Percentiles rank a stretch among this genome's conserved stretches.
Evolutionary conservation across 2,329 filamentous ascomycete genomes (phyloP).

Genomic region (Cercospora citrullina): DNA sequence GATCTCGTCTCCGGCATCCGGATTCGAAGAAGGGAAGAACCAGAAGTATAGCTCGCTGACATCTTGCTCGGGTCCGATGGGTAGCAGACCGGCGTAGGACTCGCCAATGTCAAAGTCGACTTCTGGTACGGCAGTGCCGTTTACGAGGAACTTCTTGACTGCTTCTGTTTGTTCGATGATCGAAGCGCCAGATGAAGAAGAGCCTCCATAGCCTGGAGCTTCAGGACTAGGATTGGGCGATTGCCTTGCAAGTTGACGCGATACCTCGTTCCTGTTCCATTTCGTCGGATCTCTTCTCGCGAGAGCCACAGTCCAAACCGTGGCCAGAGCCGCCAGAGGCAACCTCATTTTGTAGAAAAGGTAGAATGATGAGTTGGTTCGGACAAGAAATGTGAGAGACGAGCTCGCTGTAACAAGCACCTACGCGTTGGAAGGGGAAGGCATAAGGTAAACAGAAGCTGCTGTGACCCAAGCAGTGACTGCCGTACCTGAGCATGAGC

Average conservation of each 20-base stretch:
- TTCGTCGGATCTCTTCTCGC: slow-evolving; percentile 3
- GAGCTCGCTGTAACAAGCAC: neutral
- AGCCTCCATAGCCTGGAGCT: neutral
- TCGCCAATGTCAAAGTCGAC: slow-evolving; percentile 42
- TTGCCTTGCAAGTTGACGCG: slow-evolving; percentile 3
- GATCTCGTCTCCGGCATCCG: slow-evolving; percentile 47
- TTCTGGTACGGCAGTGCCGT: slow-evolving; percentile 37
- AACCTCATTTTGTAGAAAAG: neutral
- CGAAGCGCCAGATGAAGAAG: slow-evolving; percentile 5
- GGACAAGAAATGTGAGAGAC: neutral
- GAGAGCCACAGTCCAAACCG: neutral
- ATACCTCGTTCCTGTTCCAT: neutral
- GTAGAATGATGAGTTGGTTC: neutral
- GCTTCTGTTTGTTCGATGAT: slow-evolving; percentile 47
- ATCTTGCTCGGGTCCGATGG: slow-evolving; percentile 35
- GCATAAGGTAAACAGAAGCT: neutral
- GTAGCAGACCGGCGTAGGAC: slow-evolving; percentile 37
- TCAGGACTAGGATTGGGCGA: neutral
- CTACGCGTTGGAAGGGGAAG: neutral
- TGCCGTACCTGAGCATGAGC: neutral
- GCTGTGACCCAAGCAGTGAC: neutral
- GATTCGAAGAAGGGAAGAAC: slow-evolving; percentile 48
- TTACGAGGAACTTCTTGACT: slow-evolving; percentile 46
- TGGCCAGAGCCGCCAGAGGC: neutral
- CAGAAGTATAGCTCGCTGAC: slow-evolving; percentile 50